Percentiles rank a stretch among this genome's conserved stretches.
These are phyloP conservation scores for Kitagawia praeruptora DNA, from an alignment of 129 eudicot species.

Conservation along the genomic window DNA sequence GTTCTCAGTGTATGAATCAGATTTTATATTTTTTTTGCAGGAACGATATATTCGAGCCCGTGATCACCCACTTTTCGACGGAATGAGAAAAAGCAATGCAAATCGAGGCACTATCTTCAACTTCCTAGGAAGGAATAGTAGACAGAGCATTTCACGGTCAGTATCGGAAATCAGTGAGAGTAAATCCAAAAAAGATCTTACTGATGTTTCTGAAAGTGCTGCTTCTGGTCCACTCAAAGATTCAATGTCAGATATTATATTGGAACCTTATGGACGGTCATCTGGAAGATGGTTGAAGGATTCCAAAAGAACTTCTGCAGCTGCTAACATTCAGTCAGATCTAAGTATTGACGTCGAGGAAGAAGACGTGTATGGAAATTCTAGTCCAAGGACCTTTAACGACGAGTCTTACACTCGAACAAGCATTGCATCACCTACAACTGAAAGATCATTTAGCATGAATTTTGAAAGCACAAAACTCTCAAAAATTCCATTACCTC, in stretches of 20 bases:
- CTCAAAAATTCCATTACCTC: constrained; percentile 45
- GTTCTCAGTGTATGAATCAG: neutral
- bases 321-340: constrained; percentile 18
- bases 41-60: constrained; percentile 48
- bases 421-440: constrained; percentile 9
- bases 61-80: constrained; percentile 58
- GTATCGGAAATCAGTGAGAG: constrained; percentile 40
- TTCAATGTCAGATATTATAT: constrained; percentile 31
- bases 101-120: constrained; percentile 26
- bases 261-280: constrained; percentile 28
- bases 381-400: constrained; percentile 9
- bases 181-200: constrained; percentile 11
- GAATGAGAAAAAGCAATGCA: constrained; percentile 53
- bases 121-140: constrained; percentile 21
- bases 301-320: constrained; percentile 20
- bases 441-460: constrained; percentile 30
- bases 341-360: constrained; percentile 14
- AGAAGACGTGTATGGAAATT: constrained; percentile 7
- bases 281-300: constrained; percentile 35
- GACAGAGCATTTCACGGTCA: constrained; percentile 27
- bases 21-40: constrained; percentile 18
- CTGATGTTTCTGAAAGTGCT: constrained; percentile 21
- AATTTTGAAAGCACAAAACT: constrained; percentile 22
- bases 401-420: constrained; percentile 17
- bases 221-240: constrained; percentile 21